Evolutionary conservation across 257 asterid species (phyloP).

Genomic region (Penstemon eatonii): DNA sequence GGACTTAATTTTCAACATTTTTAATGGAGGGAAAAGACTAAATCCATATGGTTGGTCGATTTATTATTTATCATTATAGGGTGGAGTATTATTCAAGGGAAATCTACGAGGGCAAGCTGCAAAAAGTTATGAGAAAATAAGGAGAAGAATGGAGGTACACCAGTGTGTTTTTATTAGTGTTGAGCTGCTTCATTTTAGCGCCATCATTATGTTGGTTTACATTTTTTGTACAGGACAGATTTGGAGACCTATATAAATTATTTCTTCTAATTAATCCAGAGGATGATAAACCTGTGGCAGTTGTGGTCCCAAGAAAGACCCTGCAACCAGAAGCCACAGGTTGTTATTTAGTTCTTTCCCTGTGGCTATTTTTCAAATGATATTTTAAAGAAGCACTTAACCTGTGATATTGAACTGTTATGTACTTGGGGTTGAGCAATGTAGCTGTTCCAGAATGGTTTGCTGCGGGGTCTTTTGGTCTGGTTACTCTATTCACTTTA

Average conservation of each 20-base stretch:
- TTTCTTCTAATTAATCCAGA: constrained; percentile 89
- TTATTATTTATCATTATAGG: constrained; percentile 47
- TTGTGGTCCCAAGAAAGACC: constrained; percentile 86
- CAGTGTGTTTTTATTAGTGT: constrained; percentile 24
- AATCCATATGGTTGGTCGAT: background rate
- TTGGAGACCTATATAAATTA: constrained; percentile 76
- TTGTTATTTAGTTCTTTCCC: constrained; percentile 30
- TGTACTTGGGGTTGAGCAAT: constrained; percentile 32
- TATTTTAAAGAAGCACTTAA: constrained; percentile 3
- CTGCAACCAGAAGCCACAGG: constrained; percentile 86
- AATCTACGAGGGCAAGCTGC: constrained; percentile 90
- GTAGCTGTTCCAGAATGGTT: constrained; percentile 99
- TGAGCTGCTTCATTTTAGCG: constrained; percentile 17
- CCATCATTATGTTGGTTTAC: constrained; percentile 29
- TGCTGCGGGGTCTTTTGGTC: constrained; percentile 94
- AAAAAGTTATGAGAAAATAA: constrained; percentile 75
- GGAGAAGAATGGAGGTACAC: constrained; percentile 65
- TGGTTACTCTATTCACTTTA: constrained; percentile 81
- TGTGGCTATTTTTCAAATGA: constrained; percentile 19
- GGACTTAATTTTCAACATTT: background rate
- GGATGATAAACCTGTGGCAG: constrained; percentile 97
- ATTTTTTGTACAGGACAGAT: constrained; percentile 67
- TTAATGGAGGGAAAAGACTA: constrained; percentile 12
- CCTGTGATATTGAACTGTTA: constrained; percentile 6
- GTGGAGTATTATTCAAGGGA: constrained; percentile 90